A percentile compares a stretch with the other conserved stretches of the same genome.
phyloP scores from a whole-genome alignment of 257 asterid genomes.

The Przewalskia tangutica region DNA sequence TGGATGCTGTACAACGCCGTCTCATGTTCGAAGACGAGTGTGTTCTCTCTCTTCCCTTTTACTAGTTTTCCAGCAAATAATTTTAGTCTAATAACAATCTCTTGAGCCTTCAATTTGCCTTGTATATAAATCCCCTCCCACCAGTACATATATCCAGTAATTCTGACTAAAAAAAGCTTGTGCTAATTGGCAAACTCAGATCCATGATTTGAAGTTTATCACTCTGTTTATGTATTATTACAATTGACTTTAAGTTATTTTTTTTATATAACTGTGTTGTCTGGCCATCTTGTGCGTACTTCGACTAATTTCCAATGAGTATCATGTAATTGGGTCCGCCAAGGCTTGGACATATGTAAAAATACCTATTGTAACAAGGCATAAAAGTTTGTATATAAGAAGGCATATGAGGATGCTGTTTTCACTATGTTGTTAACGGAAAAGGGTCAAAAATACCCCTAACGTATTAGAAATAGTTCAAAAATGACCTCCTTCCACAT shows the following conservation, averaged over 20 bases:
- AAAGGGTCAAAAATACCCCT: no score
- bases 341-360: background rate
- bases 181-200: background rate
- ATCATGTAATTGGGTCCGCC: no score
- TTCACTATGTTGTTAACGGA: no score
- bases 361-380: background rate
- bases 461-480: no score
- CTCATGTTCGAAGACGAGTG: constrained; percentile 98
- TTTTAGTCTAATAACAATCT: background rate
- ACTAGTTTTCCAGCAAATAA: background rate
- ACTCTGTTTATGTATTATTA: background rate
- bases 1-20: constrained; percentile 93
- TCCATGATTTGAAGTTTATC: background rate
- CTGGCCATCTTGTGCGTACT: no score
- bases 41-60: constrained; percentile 6
- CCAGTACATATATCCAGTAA: no score
- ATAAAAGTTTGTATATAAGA: no score
- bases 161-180: no score
- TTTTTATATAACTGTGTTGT: background rate
- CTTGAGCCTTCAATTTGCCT: background rate
- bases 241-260: background rate
- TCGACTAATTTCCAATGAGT: no score
- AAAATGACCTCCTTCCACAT: no score
- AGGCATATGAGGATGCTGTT: no score
- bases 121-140: background rate